phyloP scores from a whole-genome alignment of 208 protist genomes.

The Trypanosoma scelopori region DNA sequence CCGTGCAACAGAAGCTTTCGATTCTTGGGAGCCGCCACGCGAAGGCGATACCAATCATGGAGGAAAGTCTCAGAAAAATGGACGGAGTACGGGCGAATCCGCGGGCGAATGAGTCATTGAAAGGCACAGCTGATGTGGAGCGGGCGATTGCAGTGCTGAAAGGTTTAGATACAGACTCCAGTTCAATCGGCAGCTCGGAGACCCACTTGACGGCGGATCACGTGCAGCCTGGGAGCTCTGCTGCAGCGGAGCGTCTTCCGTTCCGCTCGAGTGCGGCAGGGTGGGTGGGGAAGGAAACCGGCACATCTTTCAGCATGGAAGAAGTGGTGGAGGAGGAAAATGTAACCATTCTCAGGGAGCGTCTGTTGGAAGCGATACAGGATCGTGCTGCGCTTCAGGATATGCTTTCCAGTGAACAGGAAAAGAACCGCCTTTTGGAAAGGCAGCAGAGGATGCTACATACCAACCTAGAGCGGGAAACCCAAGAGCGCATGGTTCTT shows the following conservation, averaged over 20 bases:
- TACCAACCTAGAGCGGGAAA: slow-evolving; percentile 4
- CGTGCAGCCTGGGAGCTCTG: no score
- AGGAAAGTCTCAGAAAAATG: slow-evolving; percentile 1
- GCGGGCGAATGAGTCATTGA: neutral
- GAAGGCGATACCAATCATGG: slow-evolving; percentile 14
- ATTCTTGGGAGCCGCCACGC: slow-evolving; percentile 4
- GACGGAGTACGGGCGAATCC: neutral
- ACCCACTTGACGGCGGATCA: neutral
- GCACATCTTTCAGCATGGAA: neutral
- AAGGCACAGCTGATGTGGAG: neutral
- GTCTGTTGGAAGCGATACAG: slow-evolving; percentile 19
- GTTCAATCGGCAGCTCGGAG: neutral
- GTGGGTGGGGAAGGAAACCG: neutral
- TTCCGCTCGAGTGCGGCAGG: neutral
- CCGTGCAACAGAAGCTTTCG: slow-evolving; percentile 6
- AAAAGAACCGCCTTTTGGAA: slow-evolving; percentile 7
- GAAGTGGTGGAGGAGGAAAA: slow-evolving; percentile 14
- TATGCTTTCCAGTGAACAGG: slow-evolving; percentile 18
- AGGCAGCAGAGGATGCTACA: slow-evolving; percentile 1
- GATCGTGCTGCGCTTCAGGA: slow-evolving; percentile 26
- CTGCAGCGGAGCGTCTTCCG: neutral
- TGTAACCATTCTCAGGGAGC: slow-evolving; percentile 23
- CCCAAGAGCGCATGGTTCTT: slow-evolving; percentile 7
- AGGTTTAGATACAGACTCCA: neutral
- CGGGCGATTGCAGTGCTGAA: slow-evolving; percentile 5